phyloP scores from a whole-genome alignment of 2,329 filamentous ascomycete species.

The Cucurbitaria berberidis region DNA sequence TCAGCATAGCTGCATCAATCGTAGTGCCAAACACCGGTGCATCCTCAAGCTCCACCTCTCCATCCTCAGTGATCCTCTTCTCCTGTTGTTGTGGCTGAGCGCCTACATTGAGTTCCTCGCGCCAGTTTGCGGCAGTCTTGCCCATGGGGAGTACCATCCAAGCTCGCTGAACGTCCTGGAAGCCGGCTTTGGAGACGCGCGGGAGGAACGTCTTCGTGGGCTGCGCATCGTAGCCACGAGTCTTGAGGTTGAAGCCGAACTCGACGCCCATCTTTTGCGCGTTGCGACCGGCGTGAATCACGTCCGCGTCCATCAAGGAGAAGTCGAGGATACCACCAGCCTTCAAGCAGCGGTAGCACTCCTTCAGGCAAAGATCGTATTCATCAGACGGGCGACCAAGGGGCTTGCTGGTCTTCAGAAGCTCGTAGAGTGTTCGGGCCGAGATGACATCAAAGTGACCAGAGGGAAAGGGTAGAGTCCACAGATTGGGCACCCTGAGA shows the following conservation, averaged over 20 bases:
- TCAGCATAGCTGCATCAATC: constrained; percentile 73
- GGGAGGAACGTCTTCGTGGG: constrained; percentile 82
- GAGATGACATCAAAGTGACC: constrained; percentile 91
- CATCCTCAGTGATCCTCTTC: constrained; percentile 46
- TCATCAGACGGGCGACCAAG: constrained; percentile 66
- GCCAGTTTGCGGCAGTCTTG: constrained; percentile 48
- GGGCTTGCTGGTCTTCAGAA: constrained; percentile 73
- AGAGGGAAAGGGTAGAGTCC: constrained; percentile 82
- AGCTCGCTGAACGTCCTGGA: constrained; percentile 78
- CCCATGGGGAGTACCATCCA: constrained; percentile 93
- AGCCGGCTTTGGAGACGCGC: constrained; percentile 76
- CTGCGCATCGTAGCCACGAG: constrained; percentile 84
- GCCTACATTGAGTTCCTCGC: constrained; percentile 45
- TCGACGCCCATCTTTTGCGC: constrained; percentile 86
- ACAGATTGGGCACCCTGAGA: constrained; percentile 77
- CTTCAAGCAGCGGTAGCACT: constrained; percentile 91
- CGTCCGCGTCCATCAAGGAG: constrained; percentile 84
- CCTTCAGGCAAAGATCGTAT: constrained; percentile 82
- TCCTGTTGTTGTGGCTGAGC: constrained; percentile 39
- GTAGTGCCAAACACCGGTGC: constrained; percentile 55
- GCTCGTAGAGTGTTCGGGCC: constrained; percentile 81
- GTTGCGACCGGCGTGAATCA: constrained; percentile 81
- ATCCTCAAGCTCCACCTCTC: constrained; percentile 37
- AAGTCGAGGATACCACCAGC: constrained; percentile 94
- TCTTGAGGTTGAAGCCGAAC: constrained; percentile 88